A percentile compares a stretch with the other conserved stretches of the same genome.
Conservation (phyloP, 164 flowering plant genomes). For the Nymphaea colorata region DNA sequence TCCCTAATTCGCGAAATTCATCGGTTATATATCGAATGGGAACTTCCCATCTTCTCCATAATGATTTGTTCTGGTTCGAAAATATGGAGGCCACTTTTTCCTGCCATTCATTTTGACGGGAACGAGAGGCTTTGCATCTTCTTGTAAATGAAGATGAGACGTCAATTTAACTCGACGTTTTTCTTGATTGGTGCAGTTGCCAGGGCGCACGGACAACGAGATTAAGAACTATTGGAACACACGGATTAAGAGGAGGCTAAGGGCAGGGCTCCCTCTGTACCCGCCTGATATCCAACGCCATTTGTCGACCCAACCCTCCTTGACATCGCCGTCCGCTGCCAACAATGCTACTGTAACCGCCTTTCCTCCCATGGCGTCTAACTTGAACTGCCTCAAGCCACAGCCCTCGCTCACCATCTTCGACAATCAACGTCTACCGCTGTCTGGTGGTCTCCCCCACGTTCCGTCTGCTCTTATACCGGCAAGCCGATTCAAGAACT, state of each 20-base stretch:
- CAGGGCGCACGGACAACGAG: conserved; percentile 47
- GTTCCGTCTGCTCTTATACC: neutral
- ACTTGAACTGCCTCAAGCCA: conserved; percentile 2
- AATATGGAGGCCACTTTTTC: neutral
- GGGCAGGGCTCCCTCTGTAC: conserved; percentile 33
- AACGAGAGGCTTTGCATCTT: neutral
- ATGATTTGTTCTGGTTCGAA: neutral
- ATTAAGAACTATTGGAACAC: conserved; percentile 64
- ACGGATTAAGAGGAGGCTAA: conserved; percentile 25
- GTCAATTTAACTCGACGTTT: neutral
- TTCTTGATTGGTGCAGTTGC: conserved; percentile 19
- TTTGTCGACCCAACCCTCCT: conserved; percentile 1
- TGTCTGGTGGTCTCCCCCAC: neutral
- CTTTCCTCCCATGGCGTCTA: conserved; percentile 8
- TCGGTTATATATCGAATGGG: too few relatives aligned
- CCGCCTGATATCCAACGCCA: conserved; percentile 19
- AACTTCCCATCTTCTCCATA: too few relatives aligned
- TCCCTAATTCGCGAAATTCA: too few relatives aligned
- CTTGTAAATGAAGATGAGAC: neutral
- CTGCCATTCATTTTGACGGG: neutral
- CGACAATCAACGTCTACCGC: neutral
- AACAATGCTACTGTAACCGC: conserved; percentile 3
- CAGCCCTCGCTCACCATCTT: neutral
- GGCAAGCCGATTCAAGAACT: neutral
- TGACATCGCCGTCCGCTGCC: neutral